Base-by-base conservation (phyloP, 2,329 filamentous ascomycete species). In the Exophiala lecanii-corni region DNA sequence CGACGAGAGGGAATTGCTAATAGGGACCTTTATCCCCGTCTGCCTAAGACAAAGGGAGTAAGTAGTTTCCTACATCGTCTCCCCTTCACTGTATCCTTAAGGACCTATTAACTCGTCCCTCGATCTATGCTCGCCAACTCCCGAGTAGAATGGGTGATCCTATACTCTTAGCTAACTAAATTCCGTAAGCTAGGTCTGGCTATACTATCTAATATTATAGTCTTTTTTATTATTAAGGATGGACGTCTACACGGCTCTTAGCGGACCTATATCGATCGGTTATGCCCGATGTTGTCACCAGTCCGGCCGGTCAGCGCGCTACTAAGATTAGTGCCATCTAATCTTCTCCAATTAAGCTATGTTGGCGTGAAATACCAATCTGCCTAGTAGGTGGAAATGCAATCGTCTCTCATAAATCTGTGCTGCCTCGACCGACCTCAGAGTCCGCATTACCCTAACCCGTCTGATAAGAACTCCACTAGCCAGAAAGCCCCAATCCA, bases 151-250 rank as follows among this genome's bases (percentile, higher is more conserved):
- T 28, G 25, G n/a, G 25, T 28, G 25, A 28, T 28, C 9, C n/a
- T 28, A 28, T 28, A 28, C 25, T 28, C 25, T 28, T 28, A 28
- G 25, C 25, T 28, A 28, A n/a, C 25, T 28, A 28, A 28, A 28
- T 28, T 28, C 25, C 25, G 25, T 28, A 28, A n/a, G 25, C 25
- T 28, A 28, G 25, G 25, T n/a, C n/a, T n/a, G n/a, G 25, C 25
- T 28, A 28, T 28, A 9, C 25, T 28, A 28, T 28, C 25, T n/a
- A 28, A 28, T 28, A 28, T 28, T 28, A 28, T 28, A 28, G 25
- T 28, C 25, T 28, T n/a, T 28, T 28, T n/a, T n/a, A n/a, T n/a
- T 28, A 28, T 28, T 28, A 28, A 28, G 25, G 25, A 28, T 28
- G 25, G 25, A 28, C 25, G 25, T 28, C 25, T 28, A 28, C 25